Conservation (phyloP, 2,329 filamentous ascomycete genomes). For the Tolypocladium capitatum region DNA sequence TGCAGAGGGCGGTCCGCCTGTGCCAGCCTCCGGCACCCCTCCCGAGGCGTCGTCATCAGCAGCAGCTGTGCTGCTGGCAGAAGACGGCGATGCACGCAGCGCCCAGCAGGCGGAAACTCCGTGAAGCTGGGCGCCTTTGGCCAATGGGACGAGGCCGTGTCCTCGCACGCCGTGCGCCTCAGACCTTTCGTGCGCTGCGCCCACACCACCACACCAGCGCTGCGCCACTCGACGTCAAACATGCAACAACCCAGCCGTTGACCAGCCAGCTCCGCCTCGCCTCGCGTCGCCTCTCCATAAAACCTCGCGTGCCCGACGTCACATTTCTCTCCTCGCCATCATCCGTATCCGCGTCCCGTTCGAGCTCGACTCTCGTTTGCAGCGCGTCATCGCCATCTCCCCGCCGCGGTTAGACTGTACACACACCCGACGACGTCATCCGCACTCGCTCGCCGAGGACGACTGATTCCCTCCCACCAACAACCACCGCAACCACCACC, state of each 20-base stretch:
- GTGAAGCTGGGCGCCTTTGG: not conserved
- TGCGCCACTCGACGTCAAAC: conserved; percentile 5
- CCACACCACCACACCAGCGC: not conserved
- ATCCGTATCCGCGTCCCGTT: not conserved
- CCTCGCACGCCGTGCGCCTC: no score
- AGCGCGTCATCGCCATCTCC: not conserved
- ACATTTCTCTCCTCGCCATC: not conserved
- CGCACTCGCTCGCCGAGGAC: not conserved
- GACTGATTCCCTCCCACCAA: no score
- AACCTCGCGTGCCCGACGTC: not conserved
- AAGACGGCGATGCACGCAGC: no score
- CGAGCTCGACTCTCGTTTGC: not conserved
- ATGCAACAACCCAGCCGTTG: not conserved
- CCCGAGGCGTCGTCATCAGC: conserved; percentile 1
- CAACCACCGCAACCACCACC: no score
- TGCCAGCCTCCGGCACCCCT: not conserved
- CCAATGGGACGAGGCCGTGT: not conserved
- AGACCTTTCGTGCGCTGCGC: not conserved
- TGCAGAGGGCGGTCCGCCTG: not conserved
- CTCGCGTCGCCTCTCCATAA: not conserved
- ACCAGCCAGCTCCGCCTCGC: not conserved
- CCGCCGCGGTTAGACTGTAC: not conserved
- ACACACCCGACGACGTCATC: not conserved
- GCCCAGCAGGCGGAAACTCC: no score
- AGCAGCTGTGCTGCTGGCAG: not conserved